Conservation (phyloP, 257 asterid genomes). For the Solanum microdontum region DNA sequence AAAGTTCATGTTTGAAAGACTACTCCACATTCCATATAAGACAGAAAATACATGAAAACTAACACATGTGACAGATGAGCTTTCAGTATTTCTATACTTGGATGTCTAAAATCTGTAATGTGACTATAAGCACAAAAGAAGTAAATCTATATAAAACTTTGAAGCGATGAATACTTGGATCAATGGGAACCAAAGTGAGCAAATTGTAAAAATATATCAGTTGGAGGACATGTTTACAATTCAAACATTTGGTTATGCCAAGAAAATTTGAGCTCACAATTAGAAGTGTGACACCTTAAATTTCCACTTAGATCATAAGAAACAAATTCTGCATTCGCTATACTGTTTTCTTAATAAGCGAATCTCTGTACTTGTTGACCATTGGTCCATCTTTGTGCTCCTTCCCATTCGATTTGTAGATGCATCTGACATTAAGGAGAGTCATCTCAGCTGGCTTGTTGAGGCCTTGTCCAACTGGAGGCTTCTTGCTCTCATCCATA, state of each 20-base stretch:
- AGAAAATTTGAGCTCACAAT: background rate
- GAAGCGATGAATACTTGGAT: too few species aligned
- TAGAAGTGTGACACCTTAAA: slow-evolving; percentile 58
- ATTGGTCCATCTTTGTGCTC: slow-evolving; percentile 50
- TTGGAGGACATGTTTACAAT: background rate
- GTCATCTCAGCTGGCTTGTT: slow-evolving; percentile 78
- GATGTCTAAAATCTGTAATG: too few species aligned
- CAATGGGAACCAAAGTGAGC: background rate
- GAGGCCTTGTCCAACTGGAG: slow-evolving; percentile 71
- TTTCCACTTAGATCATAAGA: slow-evolving; percentile 22
- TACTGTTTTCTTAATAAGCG: too few species aligned
- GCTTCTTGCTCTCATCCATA: slow-evolving; percentile 71
- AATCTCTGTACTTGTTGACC: background rate
- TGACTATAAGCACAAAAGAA: too few species aligned
- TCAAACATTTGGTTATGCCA: background rate
- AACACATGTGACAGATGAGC: too few species aligned
- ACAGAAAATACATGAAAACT: too few species aligned
- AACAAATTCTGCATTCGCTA: too few species aligned
- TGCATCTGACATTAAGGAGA: slow-evolving; percentile 60
- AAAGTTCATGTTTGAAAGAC: too few species aligned
- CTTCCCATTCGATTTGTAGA: slow-evolving; percentile 46
- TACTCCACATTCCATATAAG: too few species aligned
- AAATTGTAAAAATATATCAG: background rate
- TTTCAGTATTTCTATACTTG: too few species aligned
- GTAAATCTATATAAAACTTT: too few species aligned